Base-by-base conservation (phyloP, 345 rosid species). In the Hypericum perforatum region DNA sequence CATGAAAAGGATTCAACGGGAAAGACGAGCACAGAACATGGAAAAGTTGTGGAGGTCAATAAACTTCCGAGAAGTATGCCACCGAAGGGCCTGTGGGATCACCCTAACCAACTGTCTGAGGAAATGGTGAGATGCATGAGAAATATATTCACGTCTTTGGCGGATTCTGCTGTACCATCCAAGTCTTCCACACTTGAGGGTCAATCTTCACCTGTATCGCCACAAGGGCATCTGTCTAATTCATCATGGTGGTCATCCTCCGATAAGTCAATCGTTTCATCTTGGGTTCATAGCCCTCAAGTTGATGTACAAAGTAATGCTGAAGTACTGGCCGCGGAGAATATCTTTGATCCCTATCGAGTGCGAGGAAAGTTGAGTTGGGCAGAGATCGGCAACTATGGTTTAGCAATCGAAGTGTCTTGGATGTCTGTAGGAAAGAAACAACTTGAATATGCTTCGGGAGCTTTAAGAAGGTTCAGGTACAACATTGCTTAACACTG, bases 231-330 rank as follows among this genome's bases (percentile, higher is more conserved):
- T 52, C 50, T 64, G 22, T 57, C 62, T 45, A 89, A 67, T 73
- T 76, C 85, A 57, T 82, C 85, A 2, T 82, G 92, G 95, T 60
- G 49, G 56, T 60, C 61, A 29, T 43, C 62, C 8, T 64, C 68
- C 39, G 68, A 64, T 22, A 57, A 41, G 13, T 64, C 68, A 5
- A 8, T 51, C 44, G 22, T 57, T 43, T 64, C 68, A 37, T 64
- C 68, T n/a, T 51, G 62, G 68, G 53, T 44, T 9, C 62, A 64
- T 40, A 64, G 62, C 62, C 68, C 68, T 5, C 62, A 57, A 44
- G 52, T 64, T 51, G 58, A 64, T 13, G n/a, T 64, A 44, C 62
- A 44, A 39, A 44, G 47, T 39, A 64, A 45, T 39, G 29, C 62
- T 44, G 62, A 64, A 32, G 55, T 64, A n/a, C 44, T 64, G 62